Evolutionary conservation across 352 stramenopile genomes (phyloP).

Genomic region (Thalassiosira mediterranea): DNA sequence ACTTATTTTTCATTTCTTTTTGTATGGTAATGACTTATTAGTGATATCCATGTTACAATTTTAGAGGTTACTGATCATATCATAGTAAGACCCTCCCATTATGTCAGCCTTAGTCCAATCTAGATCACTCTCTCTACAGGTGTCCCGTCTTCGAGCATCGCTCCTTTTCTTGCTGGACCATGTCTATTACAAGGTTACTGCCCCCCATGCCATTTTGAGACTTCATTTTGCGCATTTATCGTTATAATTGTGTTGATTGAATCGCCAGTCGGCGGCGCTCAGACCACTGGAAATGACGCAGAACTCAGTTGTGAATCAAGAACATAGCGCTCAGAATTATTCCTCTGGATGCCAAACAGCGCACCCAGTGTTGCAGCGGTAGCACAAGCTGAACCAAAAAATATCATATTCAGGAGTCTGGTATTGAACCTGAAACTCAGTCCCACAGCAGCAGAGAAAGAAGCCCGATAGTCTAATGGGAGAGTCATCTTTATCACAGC

Average conservation of each 20-base stretch:
- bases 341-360: conserved; percentile 75
- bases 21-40: conserved; percentile 1
- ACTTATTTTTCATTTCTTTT: too few relatives aligned
- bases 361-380: conserved; percentile 55
- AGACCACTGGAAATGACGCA: too few relatives aligned
- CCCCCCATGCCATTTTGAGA: too few relatives aligned
- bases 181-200: too few relatives aligned
- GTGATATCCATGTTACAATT: background rate
- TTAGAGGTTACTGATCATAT: background rate
- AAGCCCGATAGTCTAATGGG: conserved; percentile 58
- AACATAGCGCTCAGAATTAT: conserved; percentile 64
- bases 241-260: too few relatives aligned
- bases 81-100: background rate
- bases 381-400: conserved; percentile 50
- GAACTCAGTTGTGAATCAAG: conserved; percentile 26
- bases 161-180: too few relatives aligned
- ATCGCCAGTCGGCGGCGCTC: too few relatives aligned
- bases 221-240: too few relatives aligned
- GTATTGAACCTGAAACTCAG: conserved; percentile 58
- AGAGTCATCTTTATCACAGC: conserved; percentile 76
- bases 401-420: conserved; percentile 59
- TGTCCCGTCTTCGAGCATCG: too few relatives aligned
- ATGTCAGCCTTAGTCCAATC: too few relatives aligned
- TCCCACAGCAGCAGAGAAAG: conserved; percentile 62
- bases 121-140: too few relatives aligned